A percentile compares a stretch with the other conserved stretches of the same genome.
phyloP scores from a whole-genome alignment of 306 rosid genomes.

The Quillaja saponaria region DNA sequence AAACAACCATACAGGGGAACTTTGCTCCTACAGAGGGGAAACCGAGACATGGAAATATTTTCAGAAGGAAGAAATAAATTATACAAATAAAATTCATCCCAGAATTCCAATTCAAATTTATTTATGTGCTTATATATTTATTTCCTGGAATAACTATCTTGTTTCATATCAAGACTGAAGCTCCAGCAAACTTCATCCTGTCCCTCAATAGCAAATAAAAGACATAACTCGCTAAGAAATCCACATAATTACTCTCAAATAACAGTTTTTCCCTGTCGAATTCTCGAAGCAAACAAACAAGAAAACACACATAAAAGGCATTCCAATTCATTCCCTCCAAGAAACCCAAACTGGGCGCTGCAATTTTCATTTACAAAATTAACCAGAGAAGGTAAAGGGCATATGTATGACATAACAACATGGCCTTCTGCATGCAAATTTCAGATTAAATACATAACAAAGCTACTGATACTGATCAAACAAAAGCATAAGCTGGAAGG shows the following conservation, averaged over 20 bases:
- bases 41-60: not conserved
- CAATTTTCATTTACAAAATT: too few relatives aligned
- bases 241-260: not conserved
- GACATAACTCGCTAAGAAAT: too few relatives aligned
- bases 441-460: constrained; percentile 16
- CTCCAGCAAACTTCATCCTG: too few relatives aligned
- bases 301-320: not conserved
- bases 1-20: too few relatives aligned
- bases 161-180: too few relatives aligned
- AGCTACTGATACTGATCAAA: not conserved
- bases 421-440: constrained; percentile 25
- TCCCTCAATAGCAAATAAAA: too few relatives aligned
- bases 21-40: constrained; percentile 4
- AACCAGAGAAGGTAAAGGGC: too few relatives aligned
- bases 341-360: constrained; percentile 15
- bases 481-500: not conserved
- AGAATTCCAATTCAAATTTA: too few relatives aligned
- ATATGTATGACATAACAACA: constrained; percentile 2
- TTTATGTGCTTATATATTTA: too few relatives aligned
- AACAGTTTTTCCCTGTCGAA: not conserved
- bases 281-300: constrained; percentile 6
- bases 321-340: constrained; percentile 5
- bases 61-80: not conserved
- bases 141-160: too few relatives aligned
- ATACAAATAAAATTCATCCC: not conserved